phyloP scores from a whole-genome alignment of 805 yeast genomes.

The Wickerhamomyces chambardii region DNA sequence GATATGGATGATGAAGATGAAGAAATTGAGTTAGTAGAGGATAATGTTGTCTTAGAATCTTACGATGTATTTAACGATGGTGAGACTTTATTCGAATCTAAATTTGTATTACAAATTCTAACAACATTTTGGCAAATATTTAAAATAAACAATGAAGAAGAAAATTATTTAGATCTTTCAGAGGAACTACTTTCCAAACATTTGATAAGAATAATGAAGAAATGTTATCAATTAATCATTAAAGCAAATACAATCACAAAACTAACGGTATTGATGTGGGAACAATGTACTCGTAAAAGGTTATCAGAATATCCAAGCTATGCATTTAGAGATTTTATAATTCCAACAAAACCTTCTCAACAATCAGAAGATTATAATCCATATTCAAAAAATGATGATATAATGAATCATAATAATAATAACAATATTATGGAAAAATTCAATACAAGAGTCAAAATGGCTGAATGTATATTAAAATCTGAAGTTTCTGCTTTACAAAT shows the following conservation, averaged over 20 bases:
- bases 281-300: slow-evolving; percentile 18
- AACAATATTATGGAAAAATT: slow-evolving; percentile 9
- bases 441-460: slow-evolving; percentile 29
- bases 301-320: slow-evolving; percentile 39
- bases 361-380: not conserved
- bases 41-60: slow-evolving; percentile 37
- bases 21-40: slow-evolving; percentile 28
- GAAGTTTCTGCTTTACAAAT: slow-evolving; percentile 43
- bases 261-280: slow-evolving; percentile 17
- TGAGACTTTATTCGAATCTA: slow-evolving; percentile 51
- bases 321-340: slow-evolving; percentile 16
- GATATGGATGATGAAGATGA: slow-evolving; percentile 6
- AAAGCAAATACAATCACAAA: slow-evolving; percentile 42
- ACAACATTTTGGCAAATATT: slow-evolving; percentile 26
- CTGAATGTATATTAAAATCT: slow-evolving; percentile 43
- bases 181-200: slow-evolving; percentile 15
- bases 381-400: slow-evolving; percentile 1
- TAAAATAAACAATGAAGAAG: slow-evolving; percentile 10
- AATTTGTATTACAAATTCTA: slow-evolving; percentile 43
- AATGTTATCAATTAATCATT: slow-evolving; percentile 47
- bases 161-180: slow-evolving; percentile 9
- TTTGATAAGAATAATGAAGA: slow-evolving; percentile 43
- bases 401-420: slow-evolving; percentile 7
- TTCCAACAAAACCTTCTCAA: slow-evolving; percentile 2
- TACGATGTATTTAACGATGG: slow-evolving; percentile 56